These are phyloP conservation scores for Stemphylium lycopersici DNA, from an alignment of 2,329 filamentous ascomycete species.

Conservation along the genomic window DNA sequence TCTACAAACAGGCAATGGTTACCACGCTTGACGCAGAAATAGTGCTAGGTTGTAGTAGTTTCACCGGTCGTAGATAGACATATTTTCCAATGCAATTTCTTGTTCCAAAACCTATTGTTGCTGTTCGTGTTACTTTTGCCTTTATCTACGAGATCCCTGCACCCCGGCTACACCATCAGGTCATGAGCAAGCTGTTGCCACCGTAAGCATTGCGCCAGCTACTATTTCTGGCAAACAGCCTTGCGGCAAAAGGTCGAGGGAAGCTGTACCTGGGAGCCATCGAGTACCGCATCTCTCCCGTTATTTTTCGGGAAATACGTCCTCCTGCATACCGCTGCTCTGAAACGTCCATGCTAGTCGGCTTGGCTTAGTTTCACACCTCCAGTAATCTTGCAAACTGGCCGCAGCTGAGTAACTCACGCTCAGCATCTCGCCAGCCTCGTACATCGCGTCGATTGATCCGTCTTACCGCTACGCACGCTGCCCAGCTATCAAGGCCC, in stretches of 20 bases:
- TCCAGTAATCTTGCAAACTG: slow-evolving; percentile 24
- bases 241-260: neutral
- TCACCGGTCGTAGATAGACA: neutral
- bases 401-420: slow-evolving; percentile 17
- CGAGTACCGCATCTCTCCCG: slow-evolving; percentile 2
- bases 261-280: neutral
- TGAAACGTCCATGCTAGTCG: slow-evolving; percentile 37
- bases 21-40: neutral
- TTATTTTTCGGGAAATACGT: slow-evolving; percentile 14
- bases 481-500: slow-evolving; percentile 29
- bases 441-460: slow-evolving; percentile 31
- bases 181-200: neutral
- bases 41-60: neutral
- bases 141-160: neutral
- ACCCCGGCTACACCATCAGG: neutral
- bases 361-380: slow-evolving; percentile 27
- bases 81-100: neutral
- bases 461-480: slow-evolving; percentile 28
- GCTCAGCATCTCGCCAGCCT: slow-evolving; percentile 22
- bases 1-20: neutral
- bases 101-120: neutral
- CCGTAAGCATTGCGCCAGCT: neutral
- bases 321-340: slow-evolving; percentile 33
- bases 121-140: neutral
- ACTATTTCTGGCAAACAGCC: slow-evolving; percentile 4